Evolutionary conservation across 1,284 basidiomycete species (phyloP).

Genomic region (Heterobasidion parviporum): DNA sequence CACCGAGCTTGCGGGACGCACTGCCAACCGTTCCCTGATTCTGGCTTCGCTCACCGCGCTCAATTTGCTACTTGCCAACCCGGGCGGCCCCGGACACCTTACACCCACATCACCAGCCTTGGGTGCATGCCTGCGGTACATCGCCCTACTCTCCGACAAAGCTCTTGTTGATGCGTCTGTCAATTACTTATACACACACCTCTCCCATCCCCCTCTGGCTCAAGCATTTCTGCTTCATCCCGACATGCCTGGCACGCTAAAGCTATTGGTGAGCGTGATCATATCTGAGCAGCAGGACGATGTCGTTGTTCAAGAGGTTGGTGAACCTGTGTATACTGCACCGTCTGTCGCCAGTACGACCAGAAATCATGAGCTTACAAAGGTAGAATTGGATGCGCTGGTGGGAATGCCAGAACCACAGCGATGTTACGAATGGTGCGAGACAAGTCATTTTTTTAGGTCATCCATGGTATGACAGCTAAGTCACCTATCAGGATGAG

Average conservation of each 20-base stretch:
- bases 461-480: background rate
- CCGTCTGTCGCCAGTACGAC: constrained; percentile 37
- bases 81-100: constrained; percentile 48
- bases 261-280: constrained; percentile 57
- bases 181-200: constrained; percentile 70
- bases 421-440: constrained; percentile 72
- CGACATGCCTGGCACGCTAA: constrained; percentile 59
- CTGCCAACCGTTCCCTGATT: constrained; percentile 66
- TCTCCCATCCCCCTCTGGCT: constrained; percentile 69
- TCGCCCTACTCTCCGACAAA: constrained; percentile 69
- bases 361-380: constrained; percentile 53
- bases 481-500: constrained; percentile 60
- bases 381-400: constrained; percentile 57
- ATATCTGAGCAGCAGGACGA: constrained; percentile 64
- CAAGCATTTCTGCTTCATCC: constrained; percentile 65
- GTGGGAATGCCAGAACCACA: constrained; percentile 58
- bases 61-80: constrained; percentile 52
- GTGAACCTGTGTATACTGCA: constrained; percentile 46
- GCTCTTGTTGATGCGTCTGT: constrained; percentile 59
- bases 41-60: constrained; percentile 54
- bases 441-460: background rate
- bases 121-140: constrained; percentile 53
- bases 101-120: constrained; percentile 47
- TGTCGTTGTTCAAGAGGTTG: constrained; percentile 51
- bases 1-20: constrained; percentile 38